These are phyloP conservation scores for Secale cereale DNA, from an alignment of 176 grass and related monocot species.

Conservation along the genomic window DNA sequence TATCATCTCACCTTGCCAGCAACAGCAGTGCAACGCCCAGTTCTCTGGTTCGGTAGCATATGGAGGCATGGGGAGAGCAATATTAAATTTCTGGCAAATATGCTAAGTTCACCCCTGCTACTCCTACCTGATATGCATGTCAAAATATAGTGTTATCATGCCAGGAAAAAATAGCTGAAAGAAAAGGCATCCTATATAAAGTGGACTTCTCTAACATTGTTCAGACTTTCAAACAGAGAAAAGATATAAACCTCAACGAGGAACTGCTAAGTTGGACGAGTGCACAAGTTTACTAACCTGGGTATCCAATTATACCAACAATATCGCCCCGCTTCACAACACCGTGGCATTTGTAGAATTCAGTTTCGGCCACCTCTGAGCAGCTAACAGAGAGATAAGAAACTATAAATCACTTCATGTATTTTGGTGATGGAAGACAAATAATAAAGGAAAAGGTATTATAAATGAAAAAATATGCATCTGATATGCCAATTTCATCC, in stretches of 20 bases:
- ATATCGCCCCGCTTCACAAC: conserved; percentile 60
- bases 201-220: neutral
- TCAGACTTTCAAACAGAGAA: neutral
- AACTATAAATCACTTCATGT: neutral
- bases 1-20: conserved; percentile 28
- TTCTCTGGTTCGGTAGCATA: conserved; percentile 45
- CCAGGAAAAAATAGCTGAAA: neutral
- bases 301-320: conserved; percentile 58
- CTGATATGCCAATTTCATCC: neutral
- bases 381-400: conserved; percentile 23
- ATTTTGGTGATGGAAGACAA: neutral
- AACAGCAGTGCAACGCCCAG: neutral
- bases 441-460: neutral
- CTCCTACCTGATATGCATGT: conserved; percentile 44
- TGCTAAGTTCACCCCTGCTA: conserved; percentile 63
- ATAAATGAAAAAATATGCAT: neutral
- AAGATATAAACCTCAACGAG: neutral
- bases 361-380: conserved; percentile 42
- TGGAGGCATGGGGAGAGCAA: conserved; percentile 69
- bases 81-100: conserved; percentile 47
- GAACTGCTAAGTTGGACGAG: neutral
- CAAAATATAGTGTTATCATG: neutral
- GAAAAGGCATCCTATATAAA: neutral
- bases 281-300: conserved; percentile 32
- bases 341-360: conserved; percentile 51